Percentiles rank a stretch among this genome's conserved stretches.
phyloP scores from a whole-genome alignment of 345 rosid genomes.

The Aurinia saxatilis region DNA sequence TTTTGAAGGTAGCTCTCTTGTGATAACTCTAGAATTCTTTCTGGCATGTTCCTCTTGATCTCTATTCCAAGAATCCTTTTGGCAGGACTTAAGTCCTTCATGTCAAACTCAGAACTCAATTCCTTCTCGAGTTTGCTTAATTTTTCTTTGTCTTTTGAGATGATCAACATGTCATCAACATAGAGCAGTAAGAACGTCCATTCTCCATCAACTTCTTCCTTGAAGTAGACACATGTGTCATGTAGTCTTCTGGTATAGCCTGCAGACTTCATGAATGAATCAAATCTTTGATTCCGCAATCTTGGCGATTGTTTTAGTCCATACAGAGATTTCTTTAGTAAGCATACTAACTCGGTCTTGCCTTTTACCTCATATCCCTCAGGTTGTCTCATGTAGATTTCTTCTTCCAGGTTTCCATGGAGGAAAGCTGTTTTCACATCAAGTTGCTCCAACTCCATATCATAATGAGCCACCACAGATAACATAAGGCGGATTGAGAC shows the following conservation, averaged over 20 bases:
- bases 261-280: neutral
- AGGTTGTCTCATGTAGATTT: neutral
- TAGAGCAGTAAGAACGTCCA: neutral
- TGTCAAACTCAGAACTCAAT: neutral
- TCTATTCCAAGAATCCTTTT: neutral
- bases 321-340: neutral
- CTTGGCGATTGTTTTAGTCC: neutral
- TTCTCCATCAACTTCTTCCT: neutral
- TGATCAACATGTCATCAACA: neutral
- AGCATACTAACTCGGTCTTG: neutral
- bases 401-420: neutral
- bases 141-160: neutral
- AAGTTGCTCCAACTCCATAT: neutral
- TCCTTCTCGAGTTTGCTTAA: neutral
- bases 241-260: neutral
- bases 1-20: neutral
- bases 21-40: neutral
- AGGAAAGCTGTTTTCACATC: neutral
- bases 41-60: neutral
- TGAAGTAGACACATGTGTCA: neutral
- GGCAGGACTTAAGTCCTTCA: neutral
- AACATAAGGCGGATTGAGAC: neutral
- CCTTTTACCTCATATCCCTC: neutral
- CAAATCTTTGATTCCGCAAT: neutral
- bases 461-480: neutral